Conservation (phyloP, 495 filamentous ascomycete species). For the Viridothelium virens region DNA sequence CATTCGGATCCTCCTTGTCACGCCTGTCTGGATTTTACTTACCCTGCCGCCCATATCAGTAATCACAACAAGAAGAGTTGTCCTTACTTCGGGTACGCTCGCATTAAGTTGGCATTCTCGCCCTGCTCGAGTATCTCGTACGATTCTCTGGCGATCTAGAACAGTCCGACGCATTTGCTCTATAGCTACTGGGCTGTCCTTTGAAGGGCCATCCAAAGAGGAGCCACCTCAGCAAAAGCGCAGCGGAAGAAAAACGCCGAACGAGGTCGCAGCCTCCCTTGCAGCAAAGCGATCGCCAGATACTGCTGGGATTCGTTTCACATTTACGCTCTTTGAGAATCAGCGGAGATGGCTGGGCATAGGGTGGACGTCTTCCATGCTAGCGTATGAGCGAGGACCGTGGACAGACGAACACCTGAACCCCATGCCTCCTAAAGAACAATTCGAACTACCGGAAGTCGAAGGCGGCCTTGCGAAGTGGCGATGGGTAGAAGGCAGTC, state of each 20-base stretch:
- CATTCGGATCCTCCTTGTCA: conserved; percentile 77
- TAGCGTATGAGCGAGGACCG: conserved; percentile 76
- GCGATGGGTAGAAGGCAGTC: conserved; percentile 77
- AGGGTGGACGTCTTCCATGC: conserved; percentile 86
- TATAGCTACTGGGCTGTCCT: conserved; percentile 70
- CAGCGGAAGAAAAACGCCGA: conserved; percentile 25
- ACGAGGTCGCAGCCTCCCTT: conserved; percentile 30
- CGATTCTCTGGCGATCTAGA: conserved; percentile 83
- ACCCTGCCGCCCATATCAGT: conserved; percentile 75
- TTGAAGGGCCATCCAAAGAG: conserved; percentile 35
- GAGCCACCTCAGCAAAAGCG: conserved; percentile 24
- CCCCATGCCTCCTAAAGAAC: conserved; percentile 62
- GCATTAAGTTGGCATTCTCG: conserved; percentile 85
- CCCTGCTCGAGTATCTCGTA: conserved; percentile 74
- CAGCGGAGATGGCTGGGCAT: conserved; percentile 91
- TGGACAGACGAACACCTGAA: conserved; percentile 98
- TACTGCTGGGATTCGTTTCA: conserved; percentile 78
- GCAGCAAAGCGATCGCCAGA: conserved; percentile 44
- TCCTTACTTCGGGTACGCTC: conserved; percentile 71
- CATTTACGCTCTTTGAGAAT: conserved; percentile 93
- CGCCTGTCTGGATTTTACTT: conserved; percentile 76
- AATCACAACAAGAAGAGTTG: conserved; percentile 77
- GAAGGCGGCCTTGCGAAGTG: conserved; percentile 72
- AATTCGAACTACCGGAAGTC: conserved; percentile 82
- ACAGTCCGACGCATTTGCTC: conserved; percentile 57